A percentile compares a stretch with the other conserved stretches of the same genome.
phyloP scores from a whole-genome alignment of 179 eudicot species.

The Beta macrorhiza region DNA sequence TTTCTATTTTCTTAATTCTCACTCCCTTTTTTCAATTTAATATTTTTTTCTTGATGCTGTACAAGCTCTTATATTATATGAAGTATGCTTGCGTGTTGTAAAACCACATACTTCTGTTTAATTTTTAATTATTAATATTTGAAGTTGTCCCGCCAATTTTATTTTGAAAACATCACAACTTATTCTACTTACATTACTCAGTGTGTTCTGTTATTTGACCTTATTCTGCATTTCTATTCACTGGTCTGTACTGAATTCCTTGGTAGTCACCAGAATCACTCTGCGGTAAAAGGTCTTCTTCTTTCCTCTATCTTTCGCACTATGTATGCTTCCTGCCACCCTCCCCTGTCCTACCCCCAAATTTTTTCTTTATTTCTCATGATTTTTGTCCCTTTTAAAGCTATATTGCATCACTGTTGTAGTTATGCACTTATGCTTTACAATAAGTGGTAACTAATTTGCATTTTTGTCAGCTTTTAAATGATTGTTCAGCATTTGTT shows the following conservation, averaged over 20 bases:
- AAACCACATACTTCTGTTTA: not conserved
- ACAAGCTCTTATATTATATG: not conserved
- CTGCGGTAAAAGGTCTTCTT: constrained; percentile 24
- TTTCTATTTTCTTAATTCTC: not conserved
- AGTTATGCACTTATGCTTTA: not conserved
- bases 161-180: not conserved
- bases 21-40: not conserved
- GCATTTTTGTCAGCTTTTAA: not conserved
- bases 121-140: not conserved
- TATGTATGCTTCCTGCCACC: constrained; percentile 12
- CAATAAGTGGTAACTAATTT: not conserved
- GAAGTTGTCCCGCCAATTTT: not conserved
- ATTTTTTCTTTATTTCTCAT: not conserved
- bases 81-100: not conserved
- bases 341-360: not conserved
- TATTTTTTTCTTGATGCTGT: not conserved
- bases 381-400: not conserved
- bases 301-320: constrained; percentile 11
- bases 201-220: constrained; percentile 1
- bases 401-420: not conserved
- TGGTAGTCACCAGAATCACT: constrained; percentile 22
- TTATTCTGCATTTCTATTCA: constrained; percentile 11
- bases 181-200: not conserved
- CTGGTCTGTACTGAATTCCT: constrained; percentile 22
- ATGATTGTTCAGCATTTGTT: not conserved